Conservation (phyloP, 805 yeast species). For the Metschnikowia borealis region DNA sequence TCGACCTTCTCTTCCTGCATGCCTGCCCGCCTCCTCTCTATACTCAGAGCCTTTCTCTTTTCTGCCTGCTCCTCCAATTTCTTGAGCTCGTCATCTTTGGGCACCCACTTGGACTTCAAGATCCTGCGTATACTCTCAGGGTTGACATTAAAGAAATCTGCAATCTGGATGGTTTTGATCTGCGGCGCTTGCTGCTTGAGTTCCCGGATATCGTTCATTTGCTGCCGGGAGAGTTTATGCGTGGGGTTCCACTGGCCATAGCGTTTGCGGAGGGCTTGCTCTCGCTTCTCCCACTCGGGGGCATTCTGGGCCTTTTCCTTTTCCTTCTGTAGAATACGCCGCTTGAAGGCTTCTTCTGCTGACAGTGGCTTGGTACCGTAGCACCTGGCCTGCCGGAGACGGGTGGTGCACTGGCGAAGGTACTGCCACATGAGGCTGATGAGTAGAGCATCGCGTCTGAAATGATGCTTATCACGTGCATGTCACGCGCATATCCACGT, state of each 20-base stretch:
- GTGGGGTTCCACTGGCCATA: conserved; percentile 68
- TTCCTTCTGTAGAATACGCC: conserved; percentile 16
- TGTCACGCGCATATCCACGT: too few relatives aligned
- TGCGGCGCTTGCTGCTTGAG: conserved; percentile 58
- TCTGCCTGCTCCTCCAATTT: conserved; percentile 49
- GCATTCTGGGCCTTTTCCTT: conserved; percentile 40
- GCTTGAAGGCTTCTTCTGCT: conserved; percentile 14
- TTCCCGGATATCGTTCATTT: conserved; percentile 60
- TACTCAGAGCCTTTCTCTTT: conserved; percentile 16
- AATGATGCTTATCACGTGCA: background rate
- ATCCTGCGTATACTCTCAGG: conserved; percentile 84
- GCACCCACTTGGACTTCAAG: conserved; percentile 71
- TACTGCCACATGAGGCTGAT: background rate
- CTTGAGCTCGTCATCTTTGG: conserved; percentile 51
- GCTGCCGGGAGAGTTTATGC: conserved; percentile 60
- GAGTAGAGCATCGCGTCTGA: background rate
- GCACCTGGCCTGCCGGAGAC: background rate
- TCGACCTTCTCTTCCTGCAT: conserved; percentile 2
- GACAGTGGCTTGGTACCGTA: conserved; percentile 2
- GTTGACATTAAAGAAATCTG: conserved; percentile 62
- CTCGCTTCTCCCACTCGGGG: conserved; percentile 66
- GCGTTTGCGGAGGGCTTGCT: conserved; percentile 58
- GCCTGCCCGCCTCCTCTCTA: conserved; percentile 10
- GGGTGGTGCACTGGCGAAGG: background rate
- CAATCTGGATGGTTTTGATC: conserved; percentile 55